Conservation (phyloP, 1,284 basidiomycete species). For the Schizophyllum commune region DNA sequence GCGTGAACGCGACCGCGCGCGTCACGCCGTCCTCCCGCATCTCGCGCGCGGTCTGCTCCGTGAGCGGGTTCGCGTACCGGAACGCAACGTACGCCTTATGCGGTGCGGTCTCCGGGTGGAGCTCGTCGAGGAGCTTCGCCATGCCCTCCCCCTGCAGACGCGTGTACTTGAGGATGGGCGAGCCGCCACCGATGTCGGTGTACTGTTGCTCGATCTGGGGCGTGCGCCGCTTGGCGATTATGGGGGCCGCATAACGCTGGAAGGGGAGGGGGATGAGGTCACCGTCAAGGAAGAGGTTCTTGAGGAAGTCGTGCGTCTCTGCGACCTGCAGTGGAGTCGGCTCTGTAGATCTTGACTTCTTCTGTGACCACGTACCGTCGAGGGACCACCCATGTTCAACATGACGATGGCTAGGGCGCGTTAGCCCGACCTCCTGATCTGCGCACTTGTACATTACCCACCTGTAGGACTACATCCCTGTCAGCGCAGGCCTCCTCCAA, state of each 20-base stretch:
- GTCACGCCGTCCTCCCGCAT: slow-evolving; percentile 90
- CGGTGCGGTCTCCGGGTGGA: slow-evolving; percentile 87
- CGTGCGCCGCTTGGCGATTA: slow-evolving; percentile 88
- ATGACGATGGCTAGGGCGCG: slow-evolving; percentile 73
- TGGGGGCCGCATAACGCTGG: slow-evolving; percentile 81
- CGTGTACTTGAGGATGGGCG: slow-evolving; percentile 94
- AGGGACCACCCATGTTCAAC: slow-evolving; percentile 98
- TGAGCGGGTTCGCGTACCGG: slow-evolving; percentile 88
- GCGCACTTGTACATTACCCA: slow-evolving; percentile 21
- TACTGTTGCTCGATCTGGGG: slow-evolving; percentile 96
- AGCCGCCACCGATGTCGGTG: slow-evolving; percentile 91
- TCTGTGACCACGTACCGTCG: slow-evolving; percentile 62
- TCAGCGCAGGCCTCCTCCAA: too few species aligned
- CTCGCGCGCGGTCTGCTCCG: slow-evolving; percentile 74
- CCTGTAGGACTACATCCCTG: slow-evolving; percentile 48
- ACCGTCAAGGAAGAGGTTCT: slow-evolving; percentile 88
- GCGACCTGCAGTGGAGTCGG: slow-evolving; percentile 70
- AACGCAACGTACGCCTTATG: slow-evolving; percentile 97
- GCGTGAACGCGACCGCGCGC: slow-evolving; percentile 93
- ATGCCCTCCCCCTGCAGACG: slow-evolving; percentile 85
- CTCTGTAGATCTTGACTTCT: too few species aligned
- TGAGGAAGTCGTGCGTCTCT: slow-evolving; percentile 88
- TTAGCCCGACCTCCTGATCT: too few species aligned
- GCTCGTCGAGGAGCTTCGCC: slow-evolving; percentile 87
- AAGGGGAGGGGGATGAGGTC: slow-evolving; percentile 97